These are phyloP conservation scores for Oehlia diaphana DNA, from an alignment of 192 early-diverging fungal species.

Conservation along the genomic window DNA sequence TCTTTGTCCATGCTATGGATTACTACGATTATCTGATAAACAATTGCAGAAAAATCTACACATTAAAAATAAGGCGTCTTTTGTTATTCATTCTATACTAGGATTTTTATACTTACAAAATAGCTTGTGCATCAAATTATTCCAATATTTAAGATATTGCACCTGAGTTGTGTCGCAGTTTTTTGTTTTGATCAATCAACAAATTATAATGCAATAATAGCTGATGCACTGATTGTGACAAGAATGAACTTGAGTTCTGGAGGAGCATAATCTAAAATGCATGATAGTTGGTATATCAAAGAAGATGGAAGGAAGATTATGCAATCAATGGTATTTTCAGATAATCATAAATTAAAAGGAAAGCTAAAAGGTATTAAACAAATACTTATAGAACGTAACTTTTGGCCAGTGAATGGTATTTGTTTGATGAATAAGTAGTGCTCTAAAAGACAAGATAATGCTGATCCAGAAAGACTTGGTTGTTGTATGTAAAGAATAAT, in stretches of 20 bases:
- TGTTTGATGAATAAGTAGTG: slow-evolving; percentile 22
- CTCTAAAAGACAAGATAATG: slow-evolving; percentile 12
- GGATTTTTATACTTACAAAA: background rate
- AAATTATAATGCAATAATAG: slow-evolving; percentile 30
- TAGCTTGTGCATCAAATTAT: slow-evolving; percentile 17
- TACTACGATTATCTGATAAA: no score
- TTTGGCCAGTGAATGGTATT: slow-evolving; percentile 28
- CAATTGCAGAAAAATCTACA: no score
- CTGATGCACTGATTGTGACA: slow-evolving; percentile 32
- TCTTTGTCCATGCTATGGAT: no score
- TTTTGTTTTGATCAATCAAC: slow-evolving; percentile 37
- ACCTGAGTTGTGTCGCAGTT: slow-evolving; percentile 20
- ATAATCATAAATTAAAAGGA: background rate
- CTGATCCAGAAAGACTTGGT: background rate
- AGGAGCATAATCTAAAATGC: slow-evolving; percentile 21
- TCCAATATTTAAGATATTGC: slow-evolving; percentile 29
- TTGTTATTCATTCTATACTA: no score
- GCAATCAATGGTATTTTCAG: slow-evolving; percentile 32
- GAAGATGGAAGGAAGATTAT: background rate
- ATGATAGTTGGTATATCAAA: slow-evolving; percentile 18
- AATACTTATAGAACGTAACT: slow-evolving; percentile 28
- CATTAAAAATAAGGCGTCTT: no score
- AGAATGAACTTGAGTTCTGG: slow-evolving; percentile 32
- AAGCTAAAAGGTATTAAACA: slow-evolving; percentile 37
- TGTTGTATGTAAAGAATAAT: background rate